Evolutionary conservation across 805 yeast genomes (phyloP), one percentile per base, ranked within the genome.

Genomic region (Candida nemodendra): DNA sequence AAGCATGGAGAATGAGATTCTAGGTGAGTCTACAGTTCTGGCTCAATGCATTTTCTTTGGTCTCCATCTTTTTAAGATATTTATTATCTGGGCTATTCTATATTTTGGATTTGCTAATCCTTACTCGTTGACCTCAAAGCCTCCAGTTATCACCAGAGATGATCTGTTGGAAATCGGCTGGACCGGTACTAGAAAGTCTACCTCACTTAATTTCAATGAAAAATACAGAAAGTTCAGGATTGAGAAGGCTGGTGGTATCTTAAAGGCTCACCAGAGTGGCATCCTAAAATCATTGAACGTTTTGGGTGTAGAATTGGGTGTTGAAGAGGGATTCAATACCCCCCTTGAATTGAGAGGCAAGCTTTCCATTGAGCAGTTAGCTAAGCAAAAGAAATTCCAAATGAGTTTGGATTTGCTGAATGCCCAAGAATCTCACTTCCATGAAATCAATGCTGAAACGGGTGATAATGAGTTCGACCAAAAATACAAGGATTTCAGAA

Each of bases 171-270:
- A 64, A 4, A 66, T 90, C 49, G 98, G 98, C 33, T 93, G 98
- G 98, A 88, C 96, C n/a, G 95, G 96, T 37, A 74, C 93, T 17
- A 83, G 81, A 61, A 80, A 81, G 50, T 83, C 83, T 11, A 72
- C 81, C 15, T 65, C 78, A 18, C 83, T 78, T 27, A 88, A 79
- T 46, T 91, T 82, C 72, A 76, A 76, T 53, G 83, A 79, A 44
- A 71, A 65, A 53, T 83, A 78, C 70, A 78, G 91, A 53, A 78
- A 80, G 34, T 65, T 64, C 50, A 72, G 74, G 53, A 76, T 84
- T 57, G 74, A 79, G 48, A 70, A 76, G 52, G 76, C 69, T 49
- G 96, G 95, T 41, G 86, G 88, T 17, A 69, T 86, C 51, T 75
- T 88, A 35, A 74, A 76, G 53, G 95, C 96, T 8, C 83, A 78